phyloP scores from a whole-genome alignment of 176 grass and related monocot genomes.

The Cymbopogon citratus region DNA sequence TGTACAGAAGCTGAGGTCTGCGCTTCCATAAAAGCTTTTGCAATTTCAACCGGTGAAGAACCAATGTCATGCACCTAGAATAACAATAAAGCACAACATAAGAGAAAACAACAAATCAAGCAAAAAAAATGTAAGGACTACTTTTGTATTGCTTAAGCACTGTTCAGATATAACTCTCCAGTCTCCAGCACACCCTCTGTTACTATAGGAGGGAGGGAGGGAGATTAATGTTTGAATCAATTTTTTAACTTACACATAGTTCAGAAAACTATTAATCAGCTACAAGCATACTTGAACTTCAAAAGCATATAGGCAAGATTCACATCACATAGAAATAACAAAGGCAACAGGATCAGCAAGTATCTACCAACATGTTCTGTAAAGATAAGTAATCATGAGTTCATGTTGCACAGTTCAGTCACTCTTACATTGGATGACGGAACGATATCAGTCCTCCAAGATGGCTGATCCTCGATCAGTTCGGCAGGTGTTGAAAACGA shows the following conservation, averaged over 20 bases:
- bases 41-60: slow-evolving; percentile 69
- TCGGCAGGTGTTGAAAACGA: slow-evolving; percentile 23
- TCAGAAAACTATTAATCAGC: background rate
- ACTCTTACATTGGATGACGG: slow-evolving; percentile 41
- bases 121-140: background rate
- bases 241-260: background rate
- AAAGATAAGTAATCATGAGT: slow-evolving; percentile 6
- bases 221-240: background rate
- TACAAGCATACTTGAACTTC: slow-evolving; percentile 3
- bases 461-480: background rate
- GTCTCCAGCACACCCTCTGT: background rate
- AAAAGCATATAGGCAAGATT: background rate
- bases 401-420: background rate
- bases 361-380: background rate
- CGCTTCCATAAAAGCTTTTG: slow-evolving; percentile 63
- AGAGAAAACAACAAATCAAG: slow-evolving; percentile 7
- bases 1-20: slow-evolving; percentile 34
- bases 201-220: background rate
- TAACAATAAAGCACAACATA: slow-evolving; percentile 21
- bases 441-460: slow-evolving; percentile 10
- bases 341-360: background rate
- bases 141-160: background rate
- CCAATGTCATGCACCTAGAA: slow-evolving; percentile 44
- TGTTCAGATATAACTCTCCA: background rate
- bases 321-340: slow-evolving; percentile 6